These are phyloP conservation scores for Adenanthera pavonina DNA, from an alignment of 306 rosid species.

Conservation along the genomic window DNA sequence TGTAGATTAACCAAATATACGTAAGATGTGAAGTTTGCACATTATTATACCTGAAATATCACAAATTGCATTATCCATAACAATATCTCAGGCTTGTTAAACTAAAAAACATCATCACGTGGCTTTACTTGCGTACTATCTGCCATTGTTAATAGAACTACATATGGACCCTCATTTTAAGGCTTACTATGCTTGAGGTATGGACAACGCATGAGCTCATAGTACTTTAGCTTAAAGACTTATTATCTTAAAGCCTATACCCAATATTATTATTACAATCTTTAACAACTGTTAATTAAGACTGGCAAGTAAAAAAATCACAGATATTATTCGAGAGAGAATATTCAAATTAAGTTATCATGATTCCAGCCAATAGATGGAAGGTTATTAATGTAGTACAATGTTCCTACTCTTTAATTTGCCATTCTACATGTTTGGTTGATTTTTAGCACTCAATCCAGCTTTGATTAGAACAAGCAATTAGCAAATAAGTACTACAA, in stretches of 20 bases:
- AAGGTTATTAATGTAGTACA: neutral
- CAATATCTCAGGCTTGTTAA: too few species aligned
- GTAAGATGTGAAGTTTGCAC: too few species aligned
- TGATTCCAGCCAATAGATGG: neutral
- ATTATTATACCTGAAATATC: too few species aligned
- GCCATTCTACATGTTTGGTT: neutral
- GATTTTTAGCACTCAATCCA: neutral
- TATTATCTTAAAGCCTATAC: neutral
- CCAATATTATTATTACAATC: neutral
- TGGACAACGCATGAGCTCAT: neutral
- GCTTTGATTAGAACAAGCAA: conserved; percentile 24
- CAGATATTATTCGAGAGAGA: neutral
- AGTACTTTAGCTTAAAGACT: neutral
- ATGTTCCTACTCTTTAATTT: neutral
- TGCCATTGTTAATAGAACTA: neutral
- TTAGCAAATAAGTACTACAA: neutral
- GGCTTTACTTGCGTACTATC: too few species aligned
- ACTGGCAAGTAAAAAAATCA: neutral
- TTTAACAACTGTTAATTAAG: conserved; percentile 16
- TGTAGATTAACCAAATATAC: too few species aligned
- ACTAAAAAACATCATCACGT: too few species aligned
- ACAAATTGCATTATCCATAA: too few species aligned
- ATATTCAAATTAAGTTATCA: neutral
- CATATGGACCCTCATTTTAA: neutral
- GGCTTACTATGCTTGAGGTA: neutral